Percentiles rank a stretch among this genome's conserved stretches.
These are phyloP conservation scores for Angophora floribunda DNA, from an alignment of 345 rosid species.

Conservation along the genomic window DNA sequence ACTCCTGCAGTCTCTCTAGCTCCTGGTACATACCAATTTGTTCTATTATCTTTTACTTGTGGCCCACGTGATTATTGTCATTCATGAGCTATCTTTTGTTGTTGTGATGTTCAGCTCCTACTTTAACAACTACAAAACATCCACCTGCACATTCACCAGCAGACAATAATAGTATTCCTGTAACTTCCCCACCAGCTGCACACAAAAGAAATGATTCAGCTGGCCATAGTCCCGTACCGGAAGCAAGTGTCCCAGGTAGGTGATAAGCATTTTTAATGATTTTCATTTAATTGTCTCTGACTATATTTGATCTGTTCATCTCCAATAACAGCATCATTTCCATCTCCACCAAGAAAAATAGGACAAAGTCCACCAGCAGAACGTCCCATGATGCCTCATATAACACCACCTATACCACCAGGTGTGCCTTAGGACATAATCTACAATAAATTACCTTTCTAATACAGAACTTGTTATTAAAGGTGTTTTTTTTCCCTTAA, in stretches of 20 bases:
- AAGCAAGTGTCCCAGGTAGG: constrained; percentile 13
- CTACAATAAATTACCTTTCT: not conserved
- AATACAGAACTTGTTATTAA: not conserved
- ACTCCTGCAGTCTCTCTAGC: constrained; percentile 24
- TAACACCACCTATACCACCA: not conserved
- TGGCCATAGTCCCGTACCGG: not conserved
- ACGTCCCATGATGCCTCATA: not conserved
- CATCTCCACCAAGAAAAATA: not conserved
- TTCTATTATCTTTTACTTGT: not conserved
- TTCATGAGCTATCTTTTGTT: not conserved
- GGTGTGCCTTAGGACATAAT: not conserved
- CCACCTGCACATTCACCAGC: constrained; percentile 4
- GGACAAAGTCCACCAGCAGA: not conserved
- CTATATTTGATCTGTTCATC: not conserved
- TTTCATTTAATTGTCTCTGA: not conserved
- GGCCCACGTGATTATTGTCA: not conserved
- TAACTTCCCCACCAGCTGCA: constrained; percentile 1
- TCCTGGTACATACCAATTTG: constrained; percentile 21
- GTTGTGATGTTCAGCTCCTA: not conserved
- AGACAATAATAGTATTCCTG: not conserved
- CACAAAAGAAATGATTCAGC: not conserved
- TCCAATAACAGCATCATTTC: not conserved
- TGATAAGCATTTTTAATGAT: not conserved
- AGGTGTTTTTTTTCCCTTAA: not conserved
- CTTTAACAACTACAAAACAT: not conserved